These are phyloP conservation scores for Sordaria brevicollis DNA, from an alignment of 495 filamentous ascomycete genomes.

Conservation along the genomic window DNA sequence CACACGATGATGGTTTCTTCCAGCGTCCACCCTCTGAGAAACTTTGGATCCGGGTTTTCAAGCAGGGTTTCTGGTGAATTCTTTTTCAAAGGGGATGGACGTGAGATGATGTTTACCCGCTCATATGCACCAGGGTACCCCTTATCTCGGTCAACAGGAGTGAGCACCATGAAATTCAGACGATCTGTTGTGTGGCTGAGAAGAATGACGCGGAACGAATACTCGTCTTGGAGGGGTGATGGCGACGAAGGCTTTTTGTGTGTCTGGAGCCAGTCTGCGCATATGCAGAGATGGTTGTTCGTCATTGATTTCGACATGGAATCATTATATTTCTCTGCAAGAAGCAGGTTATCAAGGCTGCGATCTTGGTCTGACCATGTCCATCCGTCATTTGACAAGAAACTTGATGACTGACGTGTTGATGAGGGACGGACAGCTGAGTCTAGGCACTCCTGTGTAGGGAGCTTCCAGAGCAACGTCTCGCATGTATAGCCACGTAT, in stretches of 20 bases:
- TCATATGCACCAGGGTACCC: not conserved
- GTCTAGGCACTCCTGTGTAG: fast-evolving
- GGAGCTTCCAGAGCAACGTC: not conserved
- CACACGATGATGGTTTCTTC: not conserved
- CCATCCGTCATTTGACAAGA: not conserved
- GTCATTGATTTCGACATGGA: no score
- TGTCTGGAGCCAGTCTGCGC: not conserved
- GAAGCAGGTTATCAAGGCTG: not conserved
- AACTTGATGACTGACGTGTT: not conserved
- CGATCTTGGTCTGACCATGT: not conserved
- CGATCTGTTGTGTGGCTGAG: fast-evolving
- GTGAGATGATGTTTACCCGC: not conserved
- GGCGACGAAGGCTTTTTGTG: not conserved
- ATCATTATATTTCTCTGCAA: no score
- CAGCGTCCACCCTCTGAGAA: not conserved
- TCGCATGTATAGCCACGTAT: not conserved
- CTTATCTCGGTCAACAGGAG: not conserved
- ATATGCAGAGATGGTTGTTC: not conserved
- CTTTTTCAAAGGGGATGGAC: not conserved
- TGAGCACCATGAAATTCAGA: not conserved
- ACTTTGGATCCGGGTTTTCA: not conserved
- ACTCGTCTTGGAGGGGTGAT: not conserved
- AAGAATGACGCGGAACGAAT: not conserved
- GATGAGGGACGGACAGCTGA: not conserved
- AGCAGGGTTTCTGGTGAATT: not conserved